phyloP scores from a whole-genome alignment of 495 filamentous ascomycete species.

The Mytilinidion resinicola region DNA sequence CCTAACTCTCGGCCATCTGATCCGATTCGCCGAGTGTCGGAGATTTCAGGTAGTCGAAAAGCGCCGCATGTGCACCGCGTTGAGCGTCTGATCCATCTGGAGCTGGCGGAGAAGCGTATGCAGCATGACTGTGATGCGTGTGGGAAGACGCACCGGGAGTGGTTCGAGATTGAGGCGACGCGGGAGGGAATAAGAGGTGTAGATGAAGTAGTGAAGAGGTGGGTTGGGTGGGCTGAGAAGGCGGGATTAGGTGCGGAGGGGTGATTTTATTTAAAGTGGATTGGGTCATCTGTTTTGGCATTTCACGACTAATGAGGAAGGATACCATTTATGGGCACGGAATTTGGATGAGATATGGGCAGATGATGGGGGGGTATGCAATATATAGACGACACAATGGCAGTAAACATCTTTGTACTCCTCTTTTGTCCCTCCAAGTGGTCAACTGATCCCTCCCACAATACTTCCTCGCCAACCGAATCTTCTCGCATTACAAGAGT shows the following conservation, averaged over 20 bases:
- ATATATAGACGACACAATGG: too few species aligned
- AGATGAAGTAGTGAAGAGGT: conserved; percentile 78
- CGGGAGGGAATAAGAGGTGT: conserved; percentile 64
- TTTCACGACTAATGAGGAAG: too few species aligned
- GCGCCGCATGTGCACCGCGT: conserved; percentile 84
- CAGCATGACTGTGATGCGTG: conserved; percentile 67
- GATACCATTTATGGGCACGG: too few species aligned
- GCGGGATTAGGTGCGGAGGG: conserved; percentile 8
- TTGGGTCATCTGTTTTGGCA: background rate
- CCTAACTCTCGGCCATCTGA: conserved; percentile 14
- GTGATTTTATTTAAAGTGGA: background rate
- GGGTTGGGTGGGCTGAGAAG: conserved; percentile 73
- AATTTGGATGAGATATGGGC: too few species aligned
- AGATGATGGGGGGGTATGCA: too few species aligned
- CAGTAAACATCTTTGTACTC: too few species aligned
- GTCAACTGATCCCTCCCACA: too few species aligned
- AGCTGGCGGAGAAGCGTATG: conserved; percentile 64
- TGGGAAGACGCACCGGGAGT: conserved; percentile 85
- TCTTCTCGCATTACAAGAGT: too few species aligned
- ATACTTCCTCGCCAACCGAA: too few species aligned
- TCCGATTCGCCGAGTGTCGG: conserved; percentile 16
- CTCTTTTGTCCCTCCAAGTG: too few species aligned
- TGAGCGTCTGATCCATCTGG: conserved; percentile 84
- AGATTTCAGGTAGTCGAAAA: conserved; percentile 42
- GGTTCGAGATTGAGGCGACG: conserved; percentile 85